A percentile compares a stretch with the other conserved stretches of the same genome.
Evolutionary conservation across 495 filamentous ascomycete species (phyloP).

Genomic region (Aspergillus asperescens): DNA sequence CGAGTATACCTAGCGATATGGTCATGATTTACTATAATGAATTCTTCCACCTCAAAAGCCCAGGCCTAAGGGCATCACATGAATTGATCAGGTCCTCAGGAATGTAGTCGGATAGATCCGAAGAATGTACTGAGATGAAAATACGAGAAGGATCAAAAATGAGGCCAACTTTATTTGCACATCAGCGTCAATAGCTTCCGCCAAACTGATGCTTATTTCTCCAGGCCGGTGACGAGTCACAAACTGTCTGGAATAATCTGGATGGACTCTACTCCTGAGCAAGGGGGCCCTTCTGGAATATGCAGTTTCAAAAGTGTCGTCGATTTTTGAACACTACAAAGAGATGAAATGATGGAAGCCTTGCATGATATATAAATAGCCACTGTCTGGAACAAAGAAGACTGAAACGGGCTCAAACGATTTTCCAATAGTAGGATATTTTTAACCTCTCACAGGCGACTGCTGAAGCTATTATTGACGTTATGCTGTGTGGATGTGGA

Average conservation of each 20-base stretch:
- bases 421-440: background rate
- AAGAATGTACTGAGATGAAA: background rate
- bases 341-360: no score
- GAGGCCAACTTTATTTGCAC: constrained; percentile 7
- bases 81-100: no score
- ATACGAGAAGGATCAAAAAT: constrained; percentile 2
- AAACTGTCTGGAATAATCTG: no score
- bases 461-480: background rate
- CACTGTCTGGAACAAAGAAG: background rate
- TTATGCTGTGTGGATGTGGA: background rate
- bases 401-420: background rate
- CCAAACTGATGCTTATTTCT: constrained; percentile 11
- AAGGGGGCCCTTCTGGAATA: no score
- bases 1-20: background rate
- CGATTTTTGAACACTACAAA: background rate
- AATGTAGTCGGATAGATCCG: background rate
- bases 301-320: background rate
- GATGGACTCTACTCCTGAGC: no score
- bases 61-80: no score
- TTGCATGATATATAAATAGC: background rate
- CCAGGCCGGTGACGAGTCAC: background rate
- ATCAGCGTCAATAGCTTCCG: background rate
- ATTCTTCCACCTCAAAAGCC: background rate
- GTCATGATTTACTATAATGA: background rate
- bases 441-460: constrained; percentile 1